phyloP scores from a whole-genome alignment of 2,329 filamentous ascomycete species.

The Diaporthe nobilis region DNA sequence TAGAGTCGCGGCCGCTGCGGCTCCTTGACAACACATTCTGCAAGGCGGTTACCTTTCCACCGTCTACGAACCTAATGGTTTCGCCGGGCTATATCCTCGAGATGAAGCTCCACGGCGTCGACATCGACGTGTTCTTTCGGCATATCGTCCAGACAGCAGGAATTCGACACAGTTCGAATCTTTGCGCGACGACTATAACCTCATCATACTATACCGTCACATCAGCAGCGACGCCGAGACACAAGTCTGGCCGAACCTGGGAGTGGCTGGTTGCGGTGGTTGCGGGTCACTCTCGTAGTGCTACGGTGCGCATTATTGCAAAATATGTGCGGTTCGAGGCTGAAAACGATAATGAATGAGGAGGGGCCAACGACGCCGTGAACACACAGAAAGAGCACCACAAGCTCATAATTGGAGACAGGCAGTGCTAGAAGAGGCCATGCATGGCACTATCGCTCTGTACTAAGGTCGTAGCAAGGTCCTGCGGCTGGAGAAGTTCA shows the following conservation, averaged over 20 bases:
- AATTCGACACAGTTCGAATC: neutral
- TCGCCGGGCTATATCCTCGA: neutral
- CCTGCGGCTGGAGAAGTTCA: neutral
- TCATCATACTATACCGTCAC: neutral
- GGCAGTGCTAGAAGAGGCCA: neutral
- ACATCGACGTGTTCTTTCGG: neutral
- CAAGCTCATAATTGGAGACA: neutral
- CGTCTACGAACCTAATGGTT: neutral
- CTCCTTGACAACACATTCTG: neutral
- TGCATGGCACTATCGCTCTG: neutral
- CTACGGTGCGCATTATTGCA: neutral
- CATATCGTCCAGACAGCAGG: neutral
- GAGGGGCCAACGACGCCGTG: neutral
- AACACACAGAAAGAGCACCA: constrained; percentile 4
- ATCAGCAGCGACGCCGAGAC: neutral
- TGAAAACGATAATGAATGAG: neutral
- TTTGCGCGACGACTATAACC: neutral
- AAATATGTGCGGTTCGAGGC: neutral
- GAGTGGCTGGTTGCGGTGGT: neutral
- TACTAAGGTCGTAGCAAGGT: too few relatives aligned
- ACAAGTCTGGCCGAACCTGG: neutral
- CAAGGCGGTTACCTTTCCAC: too few relatives aligned
- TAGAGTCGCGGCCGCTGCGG: constrained; percentile 46
- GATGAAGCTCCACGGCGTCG: too few relatives aligned
- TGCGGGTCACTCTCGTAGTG: neutral